These are phyloP conservation scores for Apophysomyces elegans DNA, from an alignment of 371 early-diverging fungal genomes.

Conservation along the genomic window DNA sequence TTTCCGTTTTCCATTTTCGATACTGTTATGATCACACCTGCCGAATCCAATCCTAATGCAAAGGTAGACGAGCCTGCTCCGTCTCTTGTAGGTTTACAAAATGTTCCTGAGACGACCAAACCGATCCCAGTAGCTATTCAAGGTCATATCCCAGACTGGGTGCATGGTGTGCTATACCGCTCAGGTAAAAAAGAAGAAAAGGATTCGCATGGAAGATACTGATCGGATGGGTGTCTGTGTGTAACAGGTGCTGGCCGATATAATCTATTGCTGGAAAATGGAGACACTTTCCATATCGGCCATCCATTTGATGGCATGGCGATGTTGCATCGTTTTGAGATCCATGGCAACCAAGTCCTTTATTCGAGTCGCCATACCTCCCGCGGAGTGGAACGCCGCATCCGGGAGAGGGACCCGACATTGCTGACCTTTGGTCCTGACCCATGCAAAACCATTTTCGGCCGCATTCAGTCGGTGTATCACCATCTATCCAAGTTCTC, in stretches of 20 bases:
- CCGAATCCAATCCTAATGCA: conserved; percentile 31
- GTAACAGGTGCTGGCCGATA: conserved; percentile 48
- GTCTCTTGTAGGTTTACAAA: conserved; percentile 54
- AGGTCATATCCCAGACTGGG: conserved; percentile 63
- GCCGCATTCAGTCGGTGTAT: conserved; percentile 47
- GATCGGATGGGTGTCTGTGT: not conserved
- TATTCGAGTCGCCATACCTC: conserved; percentile 53
- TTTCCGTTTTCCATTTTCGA: conserved; percentile 2
- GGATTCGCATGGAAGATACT: too few species aligned
- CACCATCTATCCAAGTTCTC: conserved; percentile 44
- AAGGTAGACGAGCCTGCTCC: conserved; percentile 34
- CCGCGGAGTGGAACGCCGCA: conserved; percentile 45
- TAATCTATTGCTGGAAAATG: conserved; percentile 45
- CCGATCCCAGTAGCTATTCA: conserved; percentile 43
- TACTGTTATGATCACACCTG: conserved; percentile 41
- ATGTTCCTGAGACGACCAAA: conserved; percentile 51
- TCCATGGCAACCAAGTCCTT: conserved; percentile 32
- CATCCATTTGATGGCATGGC: conserved; percentile 71
- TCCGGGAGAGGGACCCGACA: conserved; percentile 42
- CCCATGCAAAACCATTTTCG: conserved; percentile 65
- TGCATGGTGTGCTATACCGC: conserved; percentile 61
- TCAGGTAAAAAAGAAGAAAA: conserved; percentile 37
- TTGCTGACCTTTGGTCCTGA: conserved; percentile 59
- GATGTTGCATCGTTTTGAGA: conserved; percentile 56
- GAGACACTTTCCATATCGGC: conserved; percentile 57